Evolutionary conservation across 2,329 filamentous ascomycete species (phyloP).

Genomic region (Aspergillus latus): DNA sequence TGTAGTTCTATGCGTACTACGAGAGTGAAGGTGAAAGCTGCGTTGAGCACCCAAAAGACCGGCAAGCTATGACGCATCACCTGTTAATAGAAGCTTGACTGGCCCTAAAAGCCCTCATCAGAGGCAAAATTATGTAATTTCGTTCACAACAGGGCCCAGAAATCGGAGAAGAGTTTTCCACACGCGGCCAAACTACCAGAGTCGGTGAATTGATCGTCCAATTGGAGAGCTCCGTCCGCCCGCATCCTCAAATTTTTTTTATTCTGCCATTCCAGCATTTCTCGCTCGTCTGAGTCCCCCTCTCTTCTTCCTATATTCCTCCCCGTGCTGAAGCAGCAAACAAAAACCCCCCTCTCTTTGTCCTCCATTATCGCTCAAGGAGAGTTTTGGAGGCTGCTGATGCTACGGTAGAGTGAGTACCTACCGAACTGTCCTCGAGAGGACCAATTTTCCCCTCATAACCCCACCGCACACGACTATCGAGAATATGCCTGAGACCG

Average conservation of each 20-base stretch:
- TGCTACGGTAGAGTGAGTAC: slow-evolving; percentile 41
- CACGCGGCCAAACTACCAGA: slow-evolving; percentile 19
- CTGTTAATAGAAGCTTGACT: slow-evolving; percentile 1
- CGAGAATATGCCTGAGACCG: slow-evolving; percentile 34
- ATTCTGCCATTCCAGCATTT: slow-evolving; percentile 21
- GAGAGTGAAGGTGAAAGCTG: too few relatives aligned
- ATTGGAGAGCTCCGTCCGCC: slow-evolving; percentile 22
- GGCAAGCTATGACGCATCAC: neutral
- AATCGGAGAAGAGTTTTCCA: slow-evolving; percentile 18
- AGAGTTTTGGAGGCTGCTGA: slow-evolving; percentile 36
- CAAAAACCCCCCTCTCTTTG: slow-evolving; percentile 19
- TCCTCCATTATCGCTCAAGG: slow-evolving; percentile 15
- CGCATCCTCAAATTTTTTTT: slow-evolving; percentile 29
- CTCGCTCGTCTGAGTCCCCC: slow-evolving; percentile 19
- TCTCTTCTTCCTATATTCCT: slow-evolving; percentile 26
- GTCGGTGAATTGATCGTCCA: slow-evolving; percentile 26
- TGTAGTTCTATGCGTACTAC: neutral
- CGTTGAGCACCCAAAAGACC: neutral
- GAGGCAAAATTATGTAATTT: slow-evolving; percentile 11
- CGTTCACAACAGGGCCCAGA: slow-evolving; percentile 4
- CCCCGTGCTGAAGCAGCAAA: slow-evolving; percentile 32
- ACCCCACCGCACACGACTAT: slow-evolving; percentile 23
- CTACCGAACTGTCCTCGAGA: slow-evolving; percentile 38
- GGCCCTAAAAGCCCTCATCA: neutral
- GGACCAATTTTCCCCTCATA: slow-evolving; percentile 32